Evolutionary conservation across 306 rosid genomes (phyloP).

Genomic region (Oemleria cerasiformis): DNA sequence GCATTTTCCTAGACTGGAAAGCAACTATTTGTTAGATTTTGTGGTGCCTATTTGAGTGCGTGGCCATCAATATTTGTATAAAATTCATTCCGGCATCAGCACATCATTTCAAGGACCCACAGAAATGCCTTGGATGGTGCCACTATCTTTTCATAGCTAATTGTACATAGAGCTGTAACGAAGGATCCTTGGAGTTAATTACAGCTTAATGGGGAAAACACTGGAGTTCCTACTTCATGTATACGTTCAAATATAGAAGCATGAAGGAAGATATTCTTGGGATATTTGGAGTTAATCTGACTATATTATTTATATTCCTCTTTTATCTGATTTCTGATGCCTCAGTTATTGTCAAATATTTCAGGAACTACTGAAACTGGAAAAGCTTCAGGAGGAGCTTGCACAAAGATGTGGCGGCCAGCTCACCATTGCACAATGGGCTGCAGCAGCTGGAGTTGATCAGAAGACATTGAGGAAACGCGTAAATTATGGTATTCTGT

Average conservation of each 20-base stretch:
- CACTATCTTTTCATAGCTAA: no score
- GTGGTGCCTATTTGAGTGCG: no score
- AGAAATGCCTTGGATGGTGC: no score
- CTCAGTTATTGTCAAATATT: conserved; percentile 27
- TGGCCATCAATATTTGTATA: no score
- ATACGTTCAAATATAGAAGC: not conserved
- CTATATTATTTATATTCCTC: conserved; percentile 11
- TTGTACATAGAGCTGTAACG: no score
- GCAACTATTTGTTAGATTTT: no score
- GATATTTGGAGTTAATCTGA: not conserved
- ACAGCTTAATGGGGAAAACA: not conserved
- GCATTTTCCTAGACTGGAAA: no score
- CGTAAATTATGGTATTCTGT: conserved; percentile 61
- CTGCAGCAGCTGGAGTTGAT: conserved; percentile 87
- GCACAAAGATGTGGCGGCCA: conserved; percentile 63
- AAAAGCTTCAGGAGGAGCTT: conserved; percentile 77
- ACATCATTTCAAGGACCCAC: no score
- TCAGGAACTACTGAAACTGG: conserved; percentile 82
- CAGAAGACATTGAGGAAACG: conserved; percentile 74
- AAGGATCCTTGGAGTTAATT: not conserved
- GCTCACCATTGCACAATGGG: conserved; percentile 88
- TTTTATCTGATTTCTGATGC: conserved; percentile 26
- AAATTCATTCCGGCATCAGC: no score
- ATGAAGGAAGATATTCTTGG: not conserved
- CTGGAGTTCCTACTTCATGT: not conserved